phyloP scores from a whole-genome alignment of 257 asterid genomes.

The Forsythia viridissima region DNA sequence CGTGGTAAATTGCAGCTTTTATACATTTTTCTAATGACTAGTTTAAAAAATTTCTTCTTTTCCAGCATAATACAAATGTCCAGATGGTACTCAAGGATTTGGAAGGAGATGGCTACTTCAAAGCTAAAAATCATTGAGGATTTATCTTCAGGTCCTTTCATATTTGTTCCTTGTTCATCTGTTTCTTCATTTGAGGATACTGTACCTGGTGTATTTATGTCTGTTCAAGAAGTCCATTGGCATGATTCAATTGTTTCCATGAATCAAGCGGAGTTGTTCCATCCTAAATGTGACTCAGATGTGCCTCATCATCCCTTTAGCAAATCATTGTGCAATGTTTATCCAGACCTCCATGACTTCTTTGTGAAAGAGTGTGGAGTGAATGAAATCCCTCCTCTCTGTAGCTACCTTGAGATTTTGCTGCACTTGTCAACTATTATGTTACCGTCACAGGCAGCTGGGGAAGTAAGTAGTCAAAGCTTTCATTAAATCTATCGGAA shows the following conservation, averaged over 20 bases:
- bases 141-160: constrained; percentile 64
- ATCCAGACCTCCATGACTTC: constrained; percentile 78
- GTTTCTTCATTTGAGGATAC: constrained; percentile 50
- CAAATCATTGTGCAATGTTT: constrained; percentile 52
- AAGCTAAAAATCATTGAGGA: constrained; percentile 59
- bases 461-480: neutral
- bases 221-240: constrained; percentile 83
- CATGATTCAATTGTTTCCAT: constrained; percentile 58
- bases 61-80: constrained; percentile 86
- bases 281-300: constrained; percentile 34
- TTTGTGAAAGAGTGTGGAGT: constrained; percentile 92
- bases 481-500: neutral
- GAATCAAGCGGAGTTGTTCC: constrained; percentile 40
- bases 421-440: constrained; percentile 56
- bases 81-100: constrained; percentile 67
- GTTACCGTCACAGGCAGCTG: constrained; percentile 50
- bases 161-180: constrained; percentile 68
- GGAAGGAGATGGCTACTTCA: constrained; percentile 68
- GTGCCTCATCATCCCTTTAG: constrained; percentile 20
- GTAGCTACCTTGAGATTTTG: constrained; percentile 77
- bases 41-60: constrained; percentile 20
- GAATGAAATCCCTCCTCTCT: constrained; percentile 58
- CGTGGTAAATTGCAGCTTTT: neutral
- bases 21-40: constrained; percentile 3
- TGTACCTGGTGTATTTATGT: constrained; percentile 66